Conservation (phyloP, 768 basidiomycete species). For the Dentipellis sp. region DNA sequence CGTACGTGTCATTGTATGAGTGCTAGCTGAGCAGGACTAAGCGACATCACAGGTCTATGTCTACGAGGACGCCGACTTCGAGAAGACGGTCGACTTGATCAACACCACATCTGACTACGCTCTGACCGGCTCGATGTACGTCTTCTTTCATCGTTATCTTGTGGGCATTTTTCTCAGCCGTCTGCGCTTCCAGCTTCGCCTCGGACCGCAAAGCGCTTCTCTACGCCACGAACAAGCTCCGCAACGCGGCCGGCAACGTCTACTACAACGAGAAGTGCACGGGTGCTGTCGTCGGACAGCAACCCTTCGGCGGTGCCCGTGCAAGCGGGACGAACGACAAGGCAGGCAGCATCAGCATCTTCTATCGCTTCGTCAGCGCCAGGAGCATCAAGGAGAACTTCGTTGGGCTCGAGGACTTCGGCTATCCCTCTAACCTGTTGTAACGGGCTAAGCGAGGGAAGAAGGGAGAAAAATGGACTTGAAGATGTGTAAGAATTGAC, state of each 20-base stretch:
- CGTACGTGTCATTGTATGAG: constrained; percentile 28
- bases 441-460: constrained; percentile 20
- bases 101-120: constrained; percentile 84
- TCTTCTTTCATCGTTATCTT: constrained; percentile 10
- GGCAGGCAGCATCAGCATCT: constrained; percentile 75
- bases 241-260: constrained; percentile 90
- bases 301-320: constrained; percentile 94
- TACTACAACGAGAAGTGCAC: constrained; percentile 99
- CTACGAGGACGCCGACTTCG: constrained; percentile 80
- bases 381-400: constrained; percentile 98
- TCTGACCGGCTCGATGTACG: constrained; percentile 90
- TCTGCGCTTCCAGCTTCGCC: constrained; percentile 53
- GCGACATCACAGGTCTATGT: constrained; percentile 55
- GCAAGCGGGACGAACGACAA: constrained; percentile 97
- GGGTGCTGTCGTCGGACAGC: constrained; percentile 94
- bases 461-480: no score
- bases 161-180: not conserved
- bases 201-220: constrained; percentile 73
- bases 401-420: constrained; percentile 67
- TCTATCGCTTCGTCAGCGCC: constrained; percentile 76
- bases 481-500: constrained; percentile 10
- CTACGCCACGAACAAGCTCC: constrained; percentile 70
- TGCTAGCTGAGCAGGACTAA: not conserved
- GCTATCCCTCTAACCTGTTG: constrained; percentile 81
- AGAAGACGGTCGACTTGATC: constrained; percentile 79